Base-by-base conservation (phyloP, 208 protist species). In the Crithidia fasciculata region DNA sequence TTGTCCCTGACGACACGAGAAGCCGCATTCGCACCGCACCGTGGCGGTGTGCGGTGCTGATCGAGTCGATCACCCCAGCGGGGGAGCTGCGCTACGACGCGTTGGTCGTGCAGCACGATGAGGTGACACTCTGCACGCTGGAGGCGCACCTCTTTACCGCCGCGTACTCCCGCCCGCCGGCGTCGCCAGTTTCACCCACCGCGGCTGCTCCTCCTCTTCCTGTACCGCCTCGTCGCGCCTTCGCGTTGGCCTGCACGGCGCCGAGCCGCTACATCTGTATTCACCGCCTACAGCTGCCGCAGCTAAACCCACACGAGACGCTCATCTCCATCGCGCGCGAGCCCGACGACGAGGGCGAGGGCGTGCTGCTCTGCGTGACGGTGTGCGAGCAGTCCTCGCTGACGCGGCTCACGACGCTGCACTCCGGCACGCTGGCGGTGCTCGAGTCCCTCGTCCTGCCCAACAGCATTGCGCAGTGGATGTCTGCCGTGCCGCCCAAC, bases 181-280 rank as follows among this genome's bases (percentile, higher is more conserved):
- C 52, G 10, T 15, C 37, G 39, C 4, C 37, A 39, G 36, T 45
- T 0, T 13, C 52, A 52, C 8, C 50, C 2, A 18, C 40, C 2
- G 16, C 19, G 12, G 10, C 52, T 9, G n/a, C 37, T 39, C n/a
- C 49, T n/a, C 52, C 37, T 39, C n/a, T 41, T n/a, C 52, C 37
- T 0, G 41, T 6, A 4, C 63, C 63, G 8, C 63, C 63, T 4
- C 49, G 37, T 1, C 58, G 74, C 6, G 74, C 66, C 37, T 60
- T 40, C 43, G 13, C 53, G 44, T 12, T 79, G 36, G 67, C 69
- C 5, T 39, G 43, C 36, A 55, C 61, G 6, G 66, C 67, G 8
- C 74, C 74, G 5, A 74, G 66, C 28, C 74, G 74, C 16, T 79
- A 79, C 68, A 44, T 79, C 47, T 74, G 74, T 47, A 70, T 67